phyloP scores from a whole-genome alignment of 1,284 basidiomycete species.

The Papiliotrema fonsecae region DNA sequence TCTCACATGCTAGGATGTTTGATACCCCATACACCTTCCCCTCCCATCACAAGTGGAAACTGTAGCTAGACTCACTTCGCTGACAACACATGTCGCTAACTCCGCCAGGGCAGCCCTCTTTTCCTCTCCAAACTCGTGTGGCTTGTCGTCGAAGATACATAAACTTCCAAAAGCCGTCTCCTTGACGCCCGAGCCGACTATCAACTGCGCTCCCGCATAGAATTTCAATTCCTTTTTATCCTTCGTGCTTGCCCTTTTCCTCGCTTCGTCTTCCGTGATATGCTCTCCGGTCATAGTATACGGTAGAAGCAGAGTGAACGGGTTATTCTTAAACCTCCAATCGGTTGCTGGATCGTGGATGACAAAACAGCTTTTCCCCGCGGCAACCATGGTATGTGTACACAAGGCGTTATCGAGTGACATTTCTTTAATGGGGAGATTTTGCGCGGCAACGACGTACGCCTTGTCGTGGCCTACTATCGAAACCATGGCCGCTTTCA shows the following conservation, averaged over 20 bases:
- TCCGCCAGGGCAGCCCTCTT: slow-evolving; percentile 17
- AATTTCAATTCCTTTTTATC: slow-evolving; percentile 10
- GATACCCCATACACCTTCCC: too few species aligned
- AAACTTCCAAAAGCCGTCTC: slow-evolving; percentile 26
- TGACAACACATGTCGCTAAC: slow-evolving; percentile 28
- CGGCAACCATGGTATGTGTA: slow-evolving; percentile 28
- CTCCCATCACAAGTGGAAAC: too few species aligned
- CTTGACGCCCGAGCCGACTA: slow-evolving; percentile 16
- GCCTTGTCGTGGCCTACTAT: slow-evolving; percentile 25
- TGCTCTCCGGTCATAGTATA: neutral
- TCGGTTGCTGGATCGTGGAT: slow-evolving; percentile 21
- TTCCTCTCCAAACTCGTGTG: slow-evolving; percentile 19
- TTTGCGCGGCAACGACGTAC: slow-evolving; percentile 1
- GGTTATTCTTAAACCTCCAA: slow-evolving; percentile 29
- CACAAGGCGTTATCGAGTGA: slow-evolving; percentile 30
- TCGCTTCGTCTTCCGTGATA: neutral
- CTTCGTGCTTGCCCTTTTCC: neutral
- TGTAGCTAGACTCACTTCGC: slow-evolving; percentile 28
- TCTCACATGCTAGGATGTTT: too few species aligned
- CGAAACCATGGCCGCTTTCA: slow-evolving; percentile 24
- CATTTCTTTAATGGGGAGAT: slow-evolving; percentile 25
- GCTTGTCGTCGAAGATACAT: slow-evolving; percentile 29
- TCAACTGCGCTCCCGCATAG: slow-evolving; percentile 32
- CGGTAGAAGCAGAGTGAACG: slow-evolving; percentile 5
- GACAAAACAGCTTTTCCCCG: slow-evolving; percentile 17